phyloP scores from a whole-genome alignment of 2,329 filamentous ascomycete species.

The Westerdykella sp. region DNA sequence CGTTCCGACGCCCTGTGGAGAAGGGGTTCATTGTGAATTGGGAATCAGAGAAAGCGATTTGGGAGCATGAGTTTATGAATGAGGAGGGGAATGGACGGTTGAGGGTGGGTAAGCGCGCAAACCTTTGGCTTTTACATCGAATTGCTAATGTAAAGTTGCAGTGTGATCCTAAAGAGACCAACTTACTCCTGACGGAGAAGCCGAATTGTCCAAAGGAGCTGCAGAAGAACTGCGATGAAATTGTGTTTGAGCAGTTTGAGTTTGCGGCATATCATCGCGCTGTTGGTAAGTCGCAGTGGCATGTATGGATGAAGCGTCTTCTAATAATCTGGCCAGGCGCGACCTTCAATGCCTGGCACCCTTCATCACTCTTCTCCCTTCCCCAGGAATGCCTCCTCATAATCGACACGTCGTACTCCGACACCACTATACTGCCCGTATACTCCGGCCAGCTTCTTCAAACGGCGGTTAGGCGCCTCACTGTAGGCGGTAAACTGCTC shows the following conservation, averaged over 20 bases:
- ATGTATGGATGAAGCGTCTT: neutral
- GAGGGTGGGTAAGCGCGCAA: slow-evolving; percentile 35
- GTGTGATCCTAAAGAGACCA: slow-evolving; percentile 75
- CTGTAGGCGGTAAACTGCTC: slow-evolving; percentile 85
- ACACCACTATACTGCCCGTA: slow-evolving; percentile 83
- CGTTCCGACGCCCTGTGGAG: slow-evolving; percentile 83
- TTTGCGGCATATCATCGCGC: slow-evolving; percentile 80
- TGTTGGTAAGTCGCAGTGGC: slow-evolving; percentile 50
- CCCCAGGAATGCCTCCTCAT: slow-evolving; percentile 80
- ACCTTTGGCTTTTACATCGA: neutral
- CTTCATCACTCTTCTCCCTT: slow-evolving; percentile 37
- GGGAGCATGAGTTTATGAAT: slow-evolving; percentile 83
- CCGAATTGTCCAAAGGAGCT: slow-evolving; percentile 74
- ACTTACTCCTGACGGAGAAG: slow-evolving; percentile 77
- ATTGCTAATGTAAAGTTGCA: slow-evolving; percentile 10
- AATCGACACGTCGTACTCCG: slow-evolving; percentile 87
- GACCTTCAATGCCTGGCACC: slow-evolving; percentile 72
- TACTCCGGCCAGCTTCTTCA: slow-evolving; percentile 76
- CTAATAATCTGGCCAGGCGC: slow-evolving; percentile 48
- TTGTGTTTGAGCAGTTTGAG: slow-evolving; percentile 95
- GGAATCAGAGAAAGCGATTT: slow-evolving; percentile 93
- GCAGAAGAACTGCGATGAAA: slow-evolving; percentile 88
- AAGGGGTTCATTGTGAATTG: slow-evolving; percentile 94
- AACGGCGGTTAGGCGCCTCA: slow-evolving; percentile 72
- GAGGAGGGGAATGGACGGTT: slow-evolving; percentile 60